Conservation (phyloP, 305 asterid species). For the Petunia hybrid region DNA sequence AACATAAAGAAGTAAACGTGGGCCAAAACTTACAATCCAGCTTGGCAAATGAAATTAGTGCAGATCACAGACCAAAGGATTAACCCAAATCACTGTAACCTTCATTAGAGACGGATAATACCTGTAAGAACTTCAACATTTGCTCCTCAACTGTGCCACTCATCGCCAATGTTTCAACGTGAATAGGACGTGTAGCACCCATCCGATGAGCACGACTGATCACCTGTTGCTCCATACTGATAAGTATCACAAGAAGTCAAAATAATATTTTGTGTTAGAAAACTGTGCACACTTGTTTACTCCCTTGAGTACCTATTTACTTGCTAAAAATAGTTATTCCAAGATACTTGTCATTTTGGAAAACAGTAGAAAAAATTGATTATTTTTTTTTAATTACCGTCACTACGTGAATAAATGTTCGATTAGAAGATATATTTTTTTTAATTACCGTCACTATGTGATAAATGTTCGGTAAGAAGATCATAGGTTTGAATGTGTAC, state of each 20-base stretch:
- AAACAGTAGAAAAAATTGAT: no score
- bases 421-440: no score
- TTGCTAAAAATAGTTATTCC: no score
- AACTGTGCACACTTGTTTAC: slow-evolving; percentile 15
- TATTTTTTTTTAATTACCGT: no score
- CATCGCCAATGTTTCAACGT: slow-evolving; percentile 93
- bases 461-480: no score
- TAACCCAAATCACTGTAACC: not conserved
- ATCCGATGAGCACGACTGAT: slow-evolving; percentile 99
- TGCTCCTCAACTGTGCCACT: slow-evolving; percentile 94
- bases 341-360: no score
- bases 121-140: slow-evolving; percentile 91
- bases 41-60: slow-evolving; percentile 27
- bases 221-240: slow-evolving; percentile 99
- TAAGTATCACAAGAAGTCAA: slow-evolving; percentile 33
- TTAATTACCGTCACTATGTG: no score
- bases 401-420: no score
- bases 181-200: slow-evolving; percentile 95
- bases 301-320: no score
- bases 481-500: no score
- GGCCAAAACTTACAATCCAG: not conserved
- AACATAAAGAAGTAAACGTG: no score
- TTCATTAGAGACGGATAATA: slow-evolving; percentile 37
- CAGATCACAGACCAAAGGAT: slow-evolving; percentile 17
- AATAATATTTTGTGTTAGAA: not conserved